These are phyloP conservation scores for Glycine latifolia DNA, from an alignment of 306 rosid genomes.

Conservation along the genomic window DNA sequence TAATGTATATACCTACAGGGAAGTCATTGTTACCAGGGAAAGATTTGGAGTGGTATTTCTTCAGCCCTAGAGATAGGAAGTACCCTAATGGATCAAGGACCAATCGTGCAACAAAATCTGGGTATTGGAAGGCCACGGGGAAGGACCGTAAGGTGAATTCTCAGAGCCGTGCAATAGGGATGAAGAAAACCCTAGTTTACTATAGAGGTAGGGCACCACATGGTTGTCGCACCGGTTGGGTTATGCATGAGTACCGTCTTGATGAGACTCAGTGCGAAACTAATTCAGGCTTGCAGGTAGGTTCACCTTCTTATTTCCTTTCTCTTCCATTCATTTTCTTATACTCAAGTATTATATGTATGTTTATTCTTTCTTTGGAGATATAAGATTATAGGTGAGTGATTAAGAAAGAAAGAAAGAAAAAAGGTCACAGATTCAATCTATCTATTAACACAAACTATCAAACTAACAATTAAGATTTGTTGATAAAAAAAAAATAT, in stretches of 20 bases:
- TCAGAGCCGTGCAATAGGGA: conserved; percentile 72
- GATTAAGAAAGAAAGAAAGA: no score
- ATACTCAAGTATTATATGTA: no score
- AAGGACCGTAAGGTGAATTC: conserved; percentile 91
- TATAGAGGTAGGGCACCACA: conserved; percentile 97
- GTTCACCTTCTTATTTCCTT: no score
- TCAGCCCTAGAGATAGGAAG: conserved; percentile 90
- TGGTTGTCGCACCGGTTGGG: conserved; percentile 90
- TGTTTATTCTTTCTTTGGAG: no score
- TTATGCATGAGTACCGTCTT: conserved; percentile 98
- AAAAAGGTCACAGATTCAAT: no score
- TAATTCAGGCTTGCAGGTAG: conserved; percentile 74
- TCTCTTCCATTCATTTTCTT: no score
- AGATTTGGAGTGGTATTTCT: conserved; percentile 98
- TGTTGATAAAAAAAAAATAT: no score
- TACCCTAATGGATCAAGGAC: conserved; percentile 98
- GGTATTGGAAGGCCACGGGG: conserved; percentile 98
- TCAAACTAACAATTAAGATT: no score
- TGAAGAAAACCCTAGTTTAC: conserved; percentile 98
- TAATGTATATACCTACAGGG: conserved; percentile 51
- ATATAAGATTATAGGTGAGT: no score
- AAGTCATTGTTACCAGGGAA: conserved; percentile 93
- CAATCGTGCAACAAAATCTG: conserved; percentile 88
- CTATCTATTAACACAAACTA: no score
- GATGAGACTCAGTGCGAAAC: conserved; percentile 85